A percentile compares a stretch with the other conserved stretches of the same genome.
phyloP scores from a whole-genome alignment of 2,329 filamentous ascomycete genomes.

The Akanthomyces muscarius region DNA sequence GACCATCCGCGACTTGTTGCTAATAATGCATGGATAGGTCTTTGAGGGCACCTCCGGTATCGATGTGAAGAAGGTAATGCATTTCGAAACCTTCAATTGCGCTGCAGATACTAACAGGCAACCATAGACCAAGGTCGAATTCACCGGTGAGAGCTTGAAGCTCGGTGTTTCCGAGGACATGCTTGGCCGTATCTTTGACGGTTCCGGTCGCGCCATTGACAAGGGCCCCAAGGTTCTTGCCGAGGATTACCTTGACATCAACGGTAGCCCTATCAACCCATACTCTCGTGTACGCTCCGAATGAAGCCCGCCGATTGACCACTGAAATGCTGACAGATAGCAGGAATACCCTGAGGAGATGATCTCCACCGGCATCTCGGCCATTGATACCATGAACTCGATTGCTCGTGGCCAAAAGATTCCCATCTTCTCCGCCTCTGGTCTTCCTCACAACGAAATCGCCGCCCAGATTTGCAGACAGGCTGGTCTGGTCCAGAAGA shows the following conservation, averaged over 20 bases:
- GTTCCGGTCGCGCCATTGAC: constrained; percentile 95
- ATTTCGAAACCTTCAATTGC: not conserved
- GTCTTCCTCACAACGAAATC: constrained; percentile 99
- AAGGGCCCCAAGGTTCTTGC: constrained; percentile 98
- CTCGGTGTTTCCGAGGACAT: constrained; percentile 99
- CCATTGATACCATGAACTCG: constrained; percentile 97
- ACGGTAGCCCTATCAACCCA: constrained; percentile 97
- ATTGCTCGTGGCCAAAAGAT: constrained; percentile 99
- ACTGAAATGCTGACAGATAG: constrained; percentile 21
- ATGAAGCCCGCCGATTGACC: not conserved
- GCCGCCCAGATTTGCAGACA: constrained; percentile 98
- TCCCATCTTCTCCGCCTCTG: constrained; percentile 96
- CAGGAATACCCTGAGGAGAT: constrained; percentile 99
- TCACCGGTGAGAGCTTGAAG: constrained; percentile 95
- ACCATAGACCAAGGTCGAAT: constrained; percentile 86
- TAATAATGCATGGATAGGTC: constrained; percentile 54
- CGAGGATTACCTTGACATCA: constrained; percentile 98
- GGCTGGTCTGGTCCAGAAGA: constrained; percentile 78
- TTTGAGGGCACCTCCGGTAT: constrained; percentile 97
- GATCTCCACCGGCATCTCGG: constrained; percentile 98
- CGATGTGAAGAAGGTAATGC: constrained; percentile 91
- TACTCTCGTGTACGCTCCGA: constrained; percentile 73
- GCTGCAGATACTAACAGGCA: constrained; percentile 25
- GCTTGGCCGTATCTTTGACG: constrained; percentile 98
- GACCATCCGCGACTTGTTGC: constrained; percentile 22